These are phyloP conservation scores for Yamadazyma nakazawae DNA, from an alignment of 805 yeast genomes.

Conservation along the genomic window DNA sequence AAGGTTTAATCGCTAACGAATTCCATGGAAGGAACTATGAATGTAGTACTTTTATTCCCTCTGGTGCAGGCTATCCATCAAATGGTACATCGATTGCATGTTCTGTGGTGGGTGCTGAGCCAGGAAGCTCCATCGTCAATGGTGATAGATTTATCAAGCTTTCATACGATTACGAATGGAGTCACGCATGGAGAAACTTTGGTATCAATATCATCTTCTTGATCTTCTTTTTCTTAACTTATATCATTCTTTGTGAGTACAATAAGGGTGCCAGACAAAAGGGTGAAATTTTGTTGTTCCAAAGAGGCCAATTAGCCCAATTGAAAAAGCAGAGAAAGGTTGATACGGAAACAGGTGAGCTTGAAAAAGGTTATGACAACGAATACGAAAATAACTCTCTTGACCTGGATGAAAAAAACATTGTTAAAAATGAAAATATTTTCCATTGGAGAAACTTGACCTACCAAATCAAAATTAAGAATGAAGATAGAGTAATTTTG, in stretches of 20 bases:
- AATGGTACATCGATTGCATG: constrained; percentile 43
- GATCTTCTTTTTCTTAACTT: constrained; percentile 37
- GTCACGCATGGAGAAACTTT: constrained; percentile 77
- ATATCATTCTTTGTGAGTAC: constrained; percentile 32
- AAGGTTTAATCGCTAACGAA: constrained; percentile 63
- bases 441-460: constrained; percentile 42
- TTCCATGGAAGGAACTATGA: constrained; percentile 54
- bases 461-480: constrained; percentile 35
- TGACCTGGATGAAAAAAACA: constrained; percentile 1
- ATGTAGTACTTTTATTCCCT: constrained; percentile 57
- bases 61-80: constrained; percentile 50
- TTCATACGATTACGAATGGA: constrained; percentile 49
- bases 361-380: constrained; percentile 22
- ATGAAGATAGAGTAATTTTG: constrained; percentile 41
- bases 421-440: constrained; percentile 15
- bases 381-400: constrained; percentile 6
- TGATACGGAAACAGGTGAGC: constrained; percentile 21
- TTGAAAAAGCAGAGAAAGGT: constrained; percentile 19
- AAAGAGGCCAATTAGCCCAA: constrained; percentile 28
- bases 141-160: constrained; percentile 57
- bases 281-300: constrained; percentile 36
- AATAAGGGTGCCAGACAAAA: constrained; percentile 45
- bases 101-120: constrained; percentile 54
- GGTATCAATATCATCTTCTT: constrained; percentile 60
- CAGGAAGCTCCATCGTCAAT: constrained; percentile 50